These are phyloP conservation scores for Rubia yunnanensis DNA, from an alignment of 257 asterid species.

Conservation along the genomic window DNA sequence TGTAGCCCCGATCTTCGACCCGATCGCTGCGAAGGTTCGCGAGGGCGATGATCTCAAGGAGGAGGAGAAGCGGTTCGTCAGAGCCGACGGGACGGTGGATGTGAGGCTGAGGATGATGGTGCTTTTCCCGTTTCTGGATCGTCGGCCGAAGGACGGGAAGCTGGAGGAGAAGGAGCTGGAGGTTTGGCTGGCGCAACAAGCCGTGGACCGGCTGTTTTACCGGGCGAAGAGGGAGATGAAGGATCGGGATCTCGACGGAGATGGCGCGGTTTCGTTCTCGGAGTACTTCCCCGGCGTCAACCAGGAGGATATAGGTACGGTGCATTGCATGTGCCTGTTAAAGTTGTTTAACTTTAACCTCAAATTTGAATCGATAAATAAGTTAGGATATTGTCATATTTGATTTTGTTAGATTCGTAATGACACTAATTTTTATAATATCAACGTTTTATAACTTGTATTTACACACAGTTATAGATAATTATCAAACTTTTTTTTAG, in stretches of 20 bases:
- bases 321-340: no score
- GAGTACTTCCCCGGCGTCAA: constrained; percentile 25
- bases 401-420: no score
- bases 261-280: constrained; percentile 27
- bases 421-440: no score
- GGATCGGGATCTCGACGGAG: constrained; percentile 24
- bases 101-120: constrained; percentile 23
- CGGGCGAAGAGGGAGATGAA: constrained; percentile 16
- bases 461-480: no score
- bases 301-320: constrained; percentile 24
- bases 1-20: constrained; percentile 17
- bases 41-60: not conserved
- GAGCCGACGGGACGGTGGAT: constrained; percentile 21
- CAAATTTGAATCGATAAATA: no score
- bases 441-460: no score
- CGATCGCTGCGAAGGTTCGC: constrained; percentile 14
- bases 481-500: no score
- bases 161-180: constrained; percentile 25
- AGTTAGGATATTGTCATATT: no score
- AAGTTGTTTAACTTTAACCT: no score
- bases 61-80: constrained; percentile 13
- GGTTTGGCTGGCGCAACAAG: constrained; percentile 25
- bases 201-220: constrained; percentile 22
- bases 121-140: constrained; percentile 26
- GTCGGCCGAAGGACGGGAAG: constrained; percentile 21